Evolutionary conservation across 768 basidiomycete species (phyloP).

Genomic region (Neoboletus subvelutipes): DNA sequence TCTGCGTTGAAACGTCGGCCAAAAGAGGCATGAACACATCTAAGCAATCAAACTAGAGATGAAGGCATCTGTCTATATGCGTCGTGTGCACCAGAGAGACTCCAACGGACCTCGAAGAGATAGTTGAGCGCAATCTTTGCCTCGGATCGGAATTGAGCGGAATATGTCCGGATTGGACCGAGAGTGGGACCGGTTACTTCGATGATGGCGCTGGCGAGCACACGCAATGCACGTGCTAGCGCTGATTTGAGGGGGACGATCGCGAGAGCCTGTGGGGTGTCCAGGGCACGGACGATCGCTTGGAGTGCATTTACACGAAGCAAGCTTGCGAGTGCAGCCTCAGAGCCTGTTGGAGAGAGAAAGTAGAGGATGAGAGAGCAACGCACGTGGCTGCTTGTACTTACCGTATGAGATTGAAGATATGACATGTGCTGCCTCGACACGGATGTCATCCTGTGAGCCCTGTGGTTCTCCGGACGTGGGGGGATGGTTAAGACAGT

Average conservation of each 20-base stretch:
- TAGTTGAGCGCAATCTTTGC: conserved; percentile 58
- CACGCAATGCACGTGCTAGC: conserved; percentile 61
- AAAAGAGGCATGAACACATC: conserved; percentile 71
- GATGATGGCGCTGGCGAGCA: conserved; percentile 56
- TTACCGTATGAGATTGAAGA: conserved; percentile 71
- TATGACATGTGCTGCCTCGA: conserved; percentile 74
- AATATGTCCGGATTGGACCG: conserved; percentile 51
- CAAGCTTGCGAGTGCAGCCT: conserved; percentile 56
- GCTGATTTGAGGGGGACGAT: conserved; percentile 48
- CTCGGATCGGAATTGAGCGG: conserved; percentile 43
- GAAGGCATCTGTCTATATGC: not conserved
- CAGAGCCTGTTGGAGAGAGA: conserved; percentile 47
- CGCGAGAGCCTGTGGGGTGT: conserved; percentile 38
- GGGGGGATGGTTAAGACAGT: conserved; percentile 50
- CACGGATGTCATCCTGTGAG: conserved; percentile 52
- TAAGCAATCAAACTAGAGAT: conserved; percentile 51
- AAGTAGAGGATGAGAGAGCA: not conserved
- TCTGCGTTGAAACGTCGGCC: conserved; percentile 40
- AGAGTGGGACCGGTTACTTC: conserved; percentile 69
- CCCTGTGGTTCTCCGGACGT: conserved; percentile 33
- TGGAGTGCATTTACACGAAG: conserved; percentile 57
- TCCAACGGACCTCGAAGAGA: conserved; percentile 53
- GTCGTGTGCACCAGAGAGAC: not conserved
- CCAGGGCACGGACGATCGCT: conserved; percentile 62
- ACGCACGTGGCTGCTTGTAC: not conserved